phyloP scores from a whole-genome alignment of 2,329 filamentous ascomycete genomes.

The Diaporthe ilicicola region DNA sequence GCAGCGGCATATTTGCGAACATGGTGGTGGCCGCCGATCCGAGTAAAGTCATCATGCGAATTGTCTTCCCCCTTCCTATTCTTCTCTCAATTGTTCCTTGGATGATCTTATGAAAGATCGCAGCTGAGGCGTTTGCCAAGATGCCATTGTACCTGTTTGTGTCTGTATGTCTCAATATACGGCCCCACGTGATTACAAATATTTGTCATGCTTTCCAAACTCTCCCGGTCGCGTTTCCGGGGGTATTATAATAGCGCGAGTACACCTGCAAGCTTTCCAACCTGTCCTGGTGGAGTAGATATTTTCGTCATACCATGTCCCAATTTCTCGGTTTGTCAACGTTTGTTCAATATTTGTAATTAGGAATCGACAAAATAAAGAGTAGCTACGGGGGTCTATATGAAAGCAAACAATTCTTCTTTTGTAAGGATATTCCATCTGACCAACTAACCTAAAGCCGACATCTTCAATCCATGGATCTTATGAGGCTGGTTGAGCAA shows the following conservation, averaged over 20 bases:
- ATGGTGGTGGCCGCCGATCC: conserved; percentile 11
- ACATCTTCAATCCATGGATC: too few species aligned
- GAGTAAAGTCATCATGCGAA: not conserved
- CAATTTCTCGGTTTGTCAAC: rapidly evolving
- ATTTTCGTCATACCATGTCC: too few species aligned
- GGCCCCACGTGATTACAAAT: conserved; percentile 6
- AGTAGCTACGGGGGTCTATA: too few species aligned
- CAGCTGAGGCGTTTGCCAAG: not conserved
- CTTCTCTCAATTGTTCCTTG: not conserved
- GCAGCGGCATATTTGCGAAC: conserved; percentile 19
- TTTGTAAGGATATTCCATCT: too few species aligned
- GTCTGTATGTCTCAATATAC: not conserved
- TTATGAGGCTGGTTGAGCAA: too few species aligned
- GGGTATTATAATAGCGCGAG: not conserved
- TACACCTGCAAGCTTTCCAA: not conserved
- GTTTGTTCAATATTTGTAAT: too few species aligned
- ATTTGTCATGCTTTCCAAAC: not conserved
- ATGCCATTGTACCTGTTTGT: not conserved
- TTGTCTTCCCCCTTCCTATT: too few species aligned
- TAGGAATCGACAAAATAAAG: too few species aligned
- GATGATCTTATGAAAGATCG: not conserved
- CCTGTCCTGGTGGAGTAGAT: not conserved
- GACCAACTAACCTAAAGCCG: too few species aligned
- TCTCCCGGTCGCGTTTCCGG: not conserved
- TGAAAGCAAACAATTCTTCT: too few species aligned